Base-by-base conservation (phyloP, 2,329 filamentous ascomycete genomes). In the Sporothrix curviconia region DNA sequence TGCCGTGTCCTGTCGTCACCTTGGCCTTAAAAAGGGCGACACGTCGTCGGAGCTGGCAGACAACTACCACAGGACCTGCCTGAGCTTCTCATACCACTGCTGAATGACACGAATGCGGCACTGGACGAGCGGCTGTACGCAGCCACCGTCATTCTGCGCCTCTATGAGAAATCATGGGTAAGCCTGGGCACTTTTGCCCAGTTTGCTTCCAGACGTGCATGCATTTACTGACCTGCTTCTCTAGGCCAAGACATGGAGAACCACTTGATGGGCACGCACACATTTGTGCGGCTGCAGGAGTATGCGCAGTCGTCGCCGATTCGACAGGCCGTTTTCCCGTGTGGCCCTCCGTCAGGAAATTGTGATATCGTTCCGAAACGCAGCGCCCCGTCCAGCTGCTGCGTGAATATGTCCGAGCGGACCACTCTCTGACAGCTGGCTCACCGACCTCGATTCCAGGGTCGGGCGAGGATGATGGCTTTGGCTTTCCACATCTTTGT, bases 181-280 rank as follows among this genome's bases (percentile, higher is more conserved):
- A 2, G 55, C 32, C 11, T 34, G n/a, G n/a, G n/a, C n/a, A n/a
- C n/a, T n/a, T n/a, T n/a, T n/a, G n/a, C n/a, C n/a, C n/a, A n/a
- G n/a, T n/a, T n/a, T n/a, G n/a, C n/a, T n/a, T n/a, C n/a, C n/a
- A n/a, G n/a, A n/a, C n/a, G n/a, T n/a, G n/a, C n/a, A n/a, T n/a
- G n/a, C n/a, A n/a, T n/a, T n/a, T n/a, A n/a, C n/a, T n/a, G n/a
- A n/a, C n/a, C n/a, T n/a, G n/a, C n/a, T n/a, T n/a, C n/a, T n/a
- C 14, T n/a, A 53, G 55, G 55, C 5, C 25, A 28, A 28, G 55
- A 57, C 17, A 43, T 51, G 32, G 44, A 57, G 24, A 52, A 50
- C 24, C 55, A 57, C 39, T 22, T 57, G 22, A 51, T 57, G 46
- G 55, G 55, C 3, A 57, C 55, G 24, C 55, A 57, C 39, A 57